Base-by-base conservation (phyloP, 2,329 filamentous ascomycete genomes). In the Scolecobasidium constrictum region DNA sequence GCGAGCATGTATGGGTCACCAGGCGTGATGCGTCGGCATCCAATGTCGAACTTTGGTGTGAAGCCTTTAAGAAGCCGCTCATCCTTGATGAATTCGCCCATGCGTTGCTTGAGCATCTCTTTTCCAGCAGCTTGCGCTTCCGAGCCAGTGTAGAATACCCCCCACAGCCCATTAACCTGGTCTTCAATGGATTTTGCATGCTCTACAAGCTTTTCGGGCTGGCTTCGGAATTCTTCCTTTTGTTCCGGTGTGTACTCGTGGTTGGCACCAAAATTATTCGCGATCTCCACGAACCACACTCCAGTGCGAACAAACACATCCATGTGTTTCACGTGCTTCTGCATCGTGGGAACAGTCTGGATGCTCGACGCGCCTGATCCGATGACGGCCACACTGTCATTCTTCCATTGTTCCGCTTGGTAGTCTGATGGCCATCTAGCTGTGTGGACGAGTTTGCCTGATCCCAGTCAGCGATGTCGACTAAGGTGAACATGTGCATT, bases 81-180 rank as follows among this genome's bases (percentile, higher is more conserved):
- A 40, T 68, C 55, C 47, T 69, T 71, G 51, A 75, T 69, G 41
- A 61, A 63, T 46, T 72, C 66, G 11, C 56, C 59, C 69, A 72
- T 73, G 12, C 67, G 58, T 3, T 56, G 52, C 18, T 51, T 51
- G 44, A 70, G 66, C 31, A 60, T 34, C 35, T 61, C 50, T 45
- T 65, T 60, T 1, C 54, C 59, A 13, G 47, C 47, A 11, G 58
- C 58, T 46, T 73, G 71, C 5, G 42, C 53, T 43, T 64, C 56
- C 4, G 60, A 61, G 4, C 56, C 62, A 1, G 56, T 53, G 49
- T 69, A 71, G 47, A 73, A 72, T 1, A 54, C 43, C 6, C 59
- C 61, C 67, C 67, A 73, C 0, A 68, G 40, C 2, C 62, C 63
- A 46, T 73, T 75, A 11, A 75, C 58, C 46, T 69, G 66, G 45